Percentiles rank a stretch among this genome's conserved stretches.
Conservation (phyloP, 768 basidiomycete genomes). For the Tylopilus plumbeoviolaceoides region DNA sequence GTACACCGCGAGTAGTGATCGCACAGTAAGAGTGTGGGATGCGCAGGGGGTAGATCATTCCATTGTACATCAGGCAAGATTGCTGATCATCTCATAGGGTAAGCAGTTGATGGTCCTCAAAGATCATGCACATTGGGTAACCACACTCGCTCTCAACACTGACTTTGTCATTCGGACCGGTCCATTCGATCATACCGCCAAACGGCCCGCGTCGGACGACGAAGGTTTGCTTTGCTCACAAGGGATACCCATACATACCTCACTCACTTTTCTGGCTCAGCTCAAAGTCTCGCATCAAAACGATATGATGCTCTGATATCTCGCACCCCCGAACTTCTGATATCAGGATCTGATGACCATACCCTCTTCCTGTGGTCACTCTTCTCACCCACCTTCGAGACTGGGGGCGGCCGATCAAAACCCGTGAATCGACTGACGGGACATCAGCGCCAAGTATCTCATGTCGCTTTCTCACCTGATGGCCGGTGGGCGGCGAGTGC, state of each 20-base stretch:
- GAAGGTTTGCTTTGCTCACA: slow-evolving; percentile 57
- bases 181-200: slow-evolving; percentile 86
- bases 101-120: slow-evolving; percentile 79
- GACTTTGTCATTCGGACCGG: slow-evolving; percentile 95
- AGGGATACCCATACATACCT: not conserved
- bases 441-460: slow-evolving; percentile 91
- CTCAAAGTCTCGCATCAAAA: slow-evolving; percentile 67
- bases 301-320: slow-evolving; percentile 73
- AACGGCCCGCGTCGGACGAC: slow-evolving; percentile 72
- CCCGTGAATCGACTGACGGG: slow-evolving; percentile 81
- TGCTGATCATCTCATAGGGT: slow-evolving; percentile 48
- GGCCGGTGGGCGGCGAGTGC: slow-evolving; percentile 89
- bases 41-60: slow-evolving; percentile 58
- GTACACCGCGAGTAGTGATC: slow-evolving; percentile 93
- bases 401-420: slow-evolving; percentile 50
- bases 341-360: slow-evolving; percentile 97
- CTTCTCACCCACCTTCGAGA: slow-evolving; percentile 45
- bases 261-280: slow-evolving; percentile 34
- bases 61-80: not conserved
- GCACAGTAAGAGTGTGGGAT: slow-evolving; percentile 94
- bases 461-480: slow-evolving; percentile 93
- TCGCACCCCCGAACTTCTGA: slow-evolving; percentile 71
- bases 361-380: slow-evolving; percentile 95
- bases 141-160: slow-evolving; percentile 90
- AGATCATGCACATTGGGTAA: slow-evolving; percentile 99